Conservation (phyloP, 83 land plant species). For the Thuja plicata region DNA sequence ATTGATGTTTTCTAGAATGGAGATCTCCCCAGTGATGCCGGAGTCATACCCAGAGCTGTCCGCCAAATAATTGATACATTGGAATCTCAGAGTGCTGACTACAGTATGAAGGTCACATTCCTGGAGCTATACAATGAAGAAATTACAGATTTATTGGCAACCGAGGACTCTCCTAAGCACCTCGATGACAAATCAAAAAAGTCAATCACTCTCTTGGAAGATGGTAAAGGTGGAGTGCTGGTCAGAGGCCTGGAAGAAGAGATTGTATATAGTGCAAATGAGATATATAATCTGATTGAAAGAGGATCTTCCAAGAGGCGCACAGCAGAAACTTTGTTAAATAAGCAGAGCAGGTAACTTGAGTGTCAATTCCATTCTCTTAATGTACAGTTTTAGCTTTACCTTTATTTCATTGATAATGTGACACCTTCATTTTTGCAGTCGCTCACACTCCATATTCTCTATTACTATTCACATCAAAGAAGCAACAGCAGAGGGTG, state of each 20-base stretch:
- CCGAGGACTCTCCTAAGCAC: conserved; percentile 56
- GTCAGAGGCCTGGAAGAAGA: conserved; percentile 97
- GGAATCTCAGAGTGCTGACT: conserved; percentile 86
- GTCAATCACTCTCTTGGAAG: conserved; percentile 79
- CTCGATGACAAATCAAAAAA: conserved; percentile 68
- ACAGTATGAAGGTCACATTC: conserved; percentile 94
- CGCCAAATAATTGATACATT: conserved; percentile 82
- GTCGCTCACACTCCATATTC: conserved; percentile 91
- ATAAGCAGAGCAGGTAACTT: conserved; percentile 88
- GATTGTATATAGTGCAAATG: conserved; percentile 82
- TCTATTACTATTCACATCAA: conserved; percentile 97
- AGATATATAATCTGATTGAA: conserved; percentile 88
- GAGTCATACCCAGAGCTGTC: conserved; percentile 95
- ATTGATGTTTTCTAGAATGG: conserved; percentile 52
- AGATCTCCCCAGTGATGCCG: conserved; percentile 89
- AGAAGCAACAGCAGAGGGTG: conserved; percentile 96
- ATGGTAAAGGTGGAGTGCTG: conserved; percentile 84
- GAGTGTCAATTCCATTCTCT: background rate
- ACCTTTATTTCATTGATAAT: background rate
- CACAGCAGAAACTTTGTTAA: conserved; percentile 93
- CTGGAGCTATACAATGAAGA: conserved; percentile 98
- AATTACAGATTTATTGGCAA: conserved; percentile 89
- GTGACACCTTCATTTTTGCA: conserved; percentile 25
- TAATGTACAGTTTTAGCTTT: background rate
- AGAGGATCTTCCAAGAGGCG: conserved; percentile 88